Base-by-base conservation (phyloP, 495 filamentous ascomycete genomes). In the Hypoxylon fuscum region DNA sequence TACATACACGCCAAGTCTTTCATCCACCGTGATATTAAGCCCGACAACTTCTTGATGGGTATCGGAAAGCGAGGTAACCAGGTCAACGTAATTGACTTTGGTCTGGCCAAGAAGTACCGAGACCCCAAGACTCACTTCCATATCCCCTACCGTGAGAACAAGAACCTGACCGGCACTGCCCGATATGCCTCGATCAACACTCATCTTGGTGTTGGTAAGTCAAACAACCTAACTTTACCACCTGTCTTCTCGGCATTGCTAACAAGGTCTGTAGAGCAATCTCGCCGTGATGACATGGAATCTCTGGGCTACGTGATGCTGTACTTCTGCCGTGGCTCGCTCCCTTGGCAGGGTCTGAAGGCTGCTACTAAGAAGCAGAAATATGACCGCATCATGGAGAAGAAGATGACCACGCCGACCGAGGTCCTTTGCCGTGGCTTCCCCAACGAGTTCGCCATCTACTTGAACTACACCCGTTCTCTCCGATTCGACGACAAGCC, bases 281-380 rank as follows among this genome's bases (percentile, higher is more conserved):
- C 94, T 66, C 95, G 95, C 64, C 95, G 95, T 81, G 95, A 99
- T 71, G 95, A 99, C 69, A 99, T 99, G 95, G 95, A 99, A 76
- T 99, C 95, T 32, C 86, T 99, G 34, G 95, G 95, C 68, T 99
- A 99, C 68, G 95, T 99, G 60, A 99, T 99, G 96, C 88, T 99
- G 44, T 99, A 99, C 82, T 99, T 99, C 83, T 98, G 96, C 85
- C 96, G 96, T 74, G 95, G 95, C 42, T 97, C 93, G 52, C 92
- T 99, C 45, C 95, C 96, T 56, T 99, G 96, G 96, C 96, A 99
- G 81, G 96, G 96, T 34, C 83, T 99, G 43, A 99, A 99, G 87
- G 96, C 96, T 83, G 96, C 96, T 66, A 99, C 96, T 50, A 98
- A 99, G 87, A 98, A 99, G 88, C 95, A 99, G 83, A 99, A 98